Conservation (phyloP, 805 yeast genomes). For the Deakozyma indianensis region DNA sequence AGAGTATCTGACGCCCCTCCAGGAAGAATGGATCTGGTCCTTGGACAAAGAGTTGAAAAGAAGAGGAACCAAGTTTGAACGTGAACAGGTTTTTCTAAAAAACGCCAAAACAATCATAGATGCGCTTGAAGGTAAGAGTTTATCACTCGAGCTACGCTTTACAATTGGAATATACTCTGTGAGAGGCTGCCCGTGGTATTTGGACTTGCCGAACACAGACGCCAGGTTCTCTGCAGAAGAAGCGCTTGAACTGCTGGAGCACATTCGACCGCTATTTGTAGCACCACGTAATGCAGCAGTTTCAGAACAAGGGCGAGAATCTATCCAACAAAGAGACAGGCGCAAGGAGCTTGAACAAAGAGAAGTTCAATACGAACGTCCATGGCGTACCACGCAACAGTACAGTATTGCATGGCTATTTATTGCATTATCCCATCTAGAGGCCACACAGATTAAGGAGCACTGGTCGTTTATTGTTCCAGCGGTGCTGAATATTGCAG, state of each 20-base stretch:
- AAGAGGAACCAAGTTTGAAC: background rate
- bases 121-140: background rate
- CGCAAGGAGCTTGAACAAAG: background rate
- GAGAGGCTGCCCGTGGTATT: background rate
- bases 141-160: background rate
- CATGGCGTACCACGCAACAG: background rate
- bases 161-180: background rate
- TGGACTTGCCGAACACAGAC: background rate
- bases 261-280: background rate
- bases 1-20: background rate
- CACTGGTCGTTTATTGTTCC: slow-evolving; percentile 21
- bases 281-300: background rate
- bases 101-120: background rate
- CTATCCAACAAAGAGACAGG: background rate
- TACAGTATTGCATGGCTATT: background rate
- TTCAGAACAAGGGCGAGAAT: background rate
- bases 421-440: background rate
- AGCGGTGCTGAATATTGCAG: slow-evolving; percentile 16
- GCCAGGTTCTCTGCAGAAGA: background rate
- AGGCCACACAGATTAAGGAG: background rate
- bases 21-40: background rate
- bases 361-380: background rate
- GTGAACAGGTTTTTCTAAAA: background rate
- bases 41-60: background rate
- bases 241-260: background rate